A percentile compares a stretch with the other conserved stretches of the same genome.
Conservation (phyloP, 345 rosid species). For the Rhodamnia rubescens region DNA sequence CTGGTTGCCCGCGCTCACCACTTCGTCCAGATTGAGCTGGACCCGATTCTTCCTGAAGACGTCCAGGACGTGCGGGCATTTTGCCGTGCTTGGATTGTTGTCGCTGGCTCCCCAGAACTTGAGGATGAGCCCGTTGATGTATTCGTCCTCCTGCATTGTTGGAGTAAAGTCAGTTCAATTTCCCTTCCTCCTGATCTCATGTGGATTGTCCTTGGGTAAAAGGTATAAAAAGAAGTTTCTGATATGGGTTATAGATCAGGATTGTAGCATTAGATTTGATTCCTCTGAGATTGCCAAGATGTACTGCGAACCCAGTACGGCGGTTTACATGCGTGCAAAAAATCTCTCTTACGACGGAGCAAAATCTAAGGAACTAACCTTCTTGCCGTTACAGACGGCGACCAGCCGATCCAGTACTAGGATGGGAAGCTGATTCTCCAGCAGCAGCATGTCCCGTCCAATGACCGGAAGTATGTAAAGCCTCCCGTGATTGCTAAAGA, state of each 20-base stretch:
- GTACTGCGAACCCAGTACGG: background rate
- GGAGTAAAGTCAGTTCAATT: no score
- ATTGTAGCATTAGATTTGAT: no score
- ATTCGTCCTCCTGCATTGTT: background rate
- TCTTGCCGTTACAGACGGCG: constrained; percentile 3
- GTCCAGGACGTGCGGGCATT: constrained; percentile 36
- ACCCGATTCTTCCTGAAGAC: constrained; percentile 19
- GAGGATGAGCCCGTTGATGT: background rate
- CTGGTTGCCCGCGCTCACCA: background rate
- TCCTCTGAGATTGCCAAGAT: no score
- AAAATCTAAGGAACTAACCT: background rate
- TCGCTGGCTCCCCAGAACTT: no score
- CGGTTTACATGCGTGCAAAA: no score
- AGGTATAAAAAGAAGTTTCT: no score
- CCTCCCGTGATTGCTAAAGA: constrained; percentile 37
- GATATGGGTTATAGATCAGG: no score
- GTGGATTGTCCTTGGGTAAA: no score
- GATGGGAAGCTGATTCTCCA: constrained; percentile 46
- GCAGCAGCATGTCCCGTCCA: constrained; percentile 40
- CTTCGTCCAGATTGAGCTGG: background rate
- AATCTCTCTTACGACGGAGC: no score
- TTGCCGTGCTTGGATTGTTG: background rate
- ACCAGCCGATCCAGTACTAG: constrained; percentile 17
- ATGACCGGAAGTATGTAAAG: constrained; percentile 24
- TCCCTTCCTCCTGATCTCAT: no score